Evolutionary conservation across 148 eudicot species (phyloP).

Genomic region (Rhododendron williamsianum): DNA sequence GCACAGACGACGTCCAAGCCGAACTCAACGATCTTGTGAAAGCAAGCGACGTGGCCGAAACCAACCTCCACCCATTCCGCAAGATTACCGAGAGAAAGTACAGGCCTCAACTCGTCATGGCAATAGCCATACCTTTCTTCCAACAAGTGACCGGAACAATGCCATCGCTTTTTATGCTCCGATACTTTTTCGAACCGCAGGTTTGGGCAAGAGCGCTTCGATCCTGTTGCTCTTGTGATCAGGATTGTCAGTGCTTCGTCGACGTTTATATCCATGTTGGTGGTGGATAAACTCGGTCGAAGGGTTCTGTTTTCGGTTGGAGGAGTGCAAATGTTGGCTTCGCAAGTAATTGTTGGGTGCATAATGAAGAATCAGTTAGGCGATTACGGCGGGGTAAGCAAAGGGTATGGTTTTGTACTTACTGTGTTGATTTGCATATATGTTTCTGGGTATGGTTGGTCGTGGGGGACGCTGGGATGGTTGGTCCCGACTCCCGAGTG

Average conservation of each 20-base stretch:
- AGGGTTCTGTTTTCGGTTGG: neutral
- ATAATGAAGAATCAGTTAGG: neutral
- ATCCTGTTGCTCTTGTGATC: neutral
- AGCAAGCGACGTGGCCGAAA: conserved; percentile 22
- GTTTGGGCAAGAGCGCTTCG: conserved; percentile 29
- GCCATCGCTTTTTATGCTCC: conserved; percentile 37
- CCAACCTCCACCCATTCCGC: conserved; percentile 9
- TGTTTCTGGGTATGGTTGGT: conserved; percentile 12
- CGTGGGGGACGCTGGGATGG: conserved; percentile 18
- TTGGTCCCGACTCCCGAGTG: conserved; percentile 9
- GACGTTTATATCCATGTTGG: neutral
- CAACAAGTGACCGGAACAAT: conserved; percentile 35
- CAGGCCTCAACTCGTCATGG: conserved; percentile 13
- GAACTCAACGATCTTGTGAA: conserved; percentile 32
- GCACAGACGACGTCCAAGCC: conserved; percentile 28
- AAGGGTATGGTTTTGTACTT: neutral
- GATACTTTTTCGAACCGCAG: conserved; percentile 29
- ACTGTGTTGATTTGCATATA: conserved; percentile 3
- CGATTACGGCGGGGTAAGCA: neutral
- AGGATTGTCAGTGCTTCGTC: neutral
- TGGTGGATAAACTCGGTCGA: conserved; percentile 8
- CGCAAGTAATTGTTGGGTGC: neutral
- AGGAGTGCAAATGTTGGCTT: conserved; percentile 5
- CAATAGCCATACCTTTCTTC: conserved; percentile 3
- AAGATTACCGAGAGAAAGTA: neutral